Conservation (phyloP, 2,329 filamentous ascomycete genomes). For the Pyrenochaeta sp. region DNA sequence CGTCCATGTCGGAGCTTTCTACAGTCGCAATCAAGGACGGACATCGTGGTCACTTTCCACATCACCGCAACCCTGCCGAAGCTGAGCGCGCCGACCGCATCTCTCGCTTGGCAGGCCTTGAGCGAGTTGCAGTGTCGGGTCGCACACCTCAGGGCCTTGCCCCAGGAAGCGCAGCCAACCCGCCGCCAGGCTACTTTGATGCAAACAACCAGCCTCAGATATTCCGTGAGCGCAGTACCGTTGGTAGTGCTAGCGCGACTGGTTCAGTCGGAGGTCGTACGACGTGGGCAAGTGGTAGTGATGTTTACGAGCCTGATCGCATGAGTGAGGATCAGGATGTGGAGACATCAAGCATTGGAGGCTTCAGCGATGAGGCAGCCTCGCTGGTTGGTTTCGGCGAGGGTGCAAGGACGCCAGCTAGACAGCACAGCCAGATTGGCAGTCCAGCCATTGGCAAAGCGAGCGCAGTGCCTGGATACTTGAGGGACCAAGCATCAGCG, state of each 20-base stretch:
- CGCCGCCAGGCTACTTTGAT: slow-evolving; percentile 77
- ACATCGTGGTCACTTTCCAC: slow-evolving; percentile 80
- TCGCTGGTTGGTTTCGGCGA: slow-evolving; percentile 93
- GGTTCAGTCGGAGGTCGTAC: slow-evolving; percentile 75
- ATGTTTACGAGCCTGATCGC: slow-evolving; percentile 70
- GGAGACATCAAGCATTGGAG: slow-evolving; percentile 71
- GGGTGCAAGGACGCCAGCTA: slow-evolving; percentile 70
- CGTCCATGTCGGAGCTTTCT: slow-evolving; percentile 88
- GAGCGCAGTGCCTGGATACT: slow-evolving; percentile 43
- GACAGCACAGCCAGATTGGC: slow-evolving; percentile 73
- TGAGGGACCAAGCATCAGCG: slow-evolving; percentile 41
- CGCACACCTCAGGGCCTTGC: slow-evolving; percentile 57
- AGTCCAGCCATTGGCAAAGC: slow-evolving; percentile 73
- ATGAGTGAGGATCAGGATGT: slow-evolving; percentile 73
- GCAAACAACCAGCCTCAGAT: slow-evolving; percentile 71
- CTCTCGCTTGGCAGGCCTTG: slow-evolving; percentile 90
- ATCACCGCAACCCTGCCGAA: slow-evolving; percentile 75
- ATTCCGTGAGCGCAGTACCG: slow-evolving; percentile 81
- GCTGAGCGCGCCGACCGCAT: slow-evolving; percentile 95
- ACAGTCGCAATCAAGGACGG: slow-evolving; percentile 97
- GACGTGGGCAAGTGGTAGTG: slow-evolving; percentile 73
- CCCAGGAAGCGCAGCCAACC: slow-evolving; percentile 53
- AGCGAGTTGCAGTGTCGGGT: slow-evolving; percentile 82
- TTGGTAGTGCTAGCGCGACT: slow-evolving; percentile 89
- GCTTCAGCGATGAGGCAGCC: slow-evolving; percentile 85